Evolutionary conservation across 1,139 yeast genomes (phyloP).

Genomic region (Protomyces inundatus): DNA sequence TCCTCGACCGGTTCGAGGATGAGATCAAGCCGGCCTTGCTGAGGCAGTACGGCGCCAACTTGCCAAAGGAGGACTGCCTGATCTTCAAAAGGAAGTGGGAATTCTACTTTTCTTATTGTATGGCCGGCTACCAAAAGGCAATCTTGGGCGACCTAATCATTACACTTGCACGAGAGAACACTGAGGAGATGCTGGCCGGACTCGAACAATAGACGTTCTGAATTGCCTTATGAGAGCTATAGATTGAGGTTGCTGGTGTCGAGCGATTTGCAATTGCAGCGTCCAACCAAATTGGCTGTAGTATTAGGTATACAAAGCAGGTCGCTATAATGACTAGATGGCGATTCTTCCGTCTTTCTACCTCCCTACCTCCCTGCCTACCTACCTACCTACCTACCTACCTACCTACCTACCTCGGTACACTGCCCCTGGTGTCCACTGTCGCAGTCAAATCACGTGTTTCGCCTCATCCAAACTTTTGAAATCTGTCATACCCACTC

Average conservation of each 20-base stretch:
- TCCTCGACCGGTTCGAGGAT: conserved; percentile 14
- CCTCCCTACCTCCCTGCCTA: no score
- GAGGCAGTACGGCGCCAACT: conserved; percentile 8
- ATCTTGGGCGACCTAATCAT: conserved; percentile 21
- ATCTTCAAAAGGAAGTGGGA: conserved; percentile 18
- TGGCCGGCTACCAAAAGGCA: conserved; percentile 20
- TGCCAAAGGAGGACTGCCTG: conserved; percentile 9
- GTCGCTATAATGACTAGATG: no score
- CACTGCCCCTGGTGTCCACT: no score
- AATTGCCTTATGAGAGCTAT: background rate
- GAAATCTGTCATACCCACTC: no score
- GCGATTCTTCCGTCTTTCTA: no score
- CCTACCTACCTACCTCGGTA: no score
- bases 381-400: no score
- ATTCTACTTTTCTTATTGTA: conserved; percentile 20
- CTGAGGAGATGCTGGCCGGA: conserved; percentile 6
- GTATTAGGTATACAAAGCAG: no score
- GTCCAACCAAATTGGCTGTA: no score
- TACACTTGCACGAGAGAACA: conserved; percentile 20
- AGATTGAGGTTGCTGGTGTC: background rate
- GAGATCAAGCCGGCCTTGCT: conserved; percentile 19
- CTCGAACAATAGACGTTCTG: conserved; percentile 7
- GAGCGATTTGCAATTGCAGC: no score
- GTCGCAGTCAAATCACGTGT: no score
- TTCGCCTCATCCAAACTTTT: no score